Conservation (phyloP, 371 early-diverging fungal species). For the Mucor piriformis region DNA sequence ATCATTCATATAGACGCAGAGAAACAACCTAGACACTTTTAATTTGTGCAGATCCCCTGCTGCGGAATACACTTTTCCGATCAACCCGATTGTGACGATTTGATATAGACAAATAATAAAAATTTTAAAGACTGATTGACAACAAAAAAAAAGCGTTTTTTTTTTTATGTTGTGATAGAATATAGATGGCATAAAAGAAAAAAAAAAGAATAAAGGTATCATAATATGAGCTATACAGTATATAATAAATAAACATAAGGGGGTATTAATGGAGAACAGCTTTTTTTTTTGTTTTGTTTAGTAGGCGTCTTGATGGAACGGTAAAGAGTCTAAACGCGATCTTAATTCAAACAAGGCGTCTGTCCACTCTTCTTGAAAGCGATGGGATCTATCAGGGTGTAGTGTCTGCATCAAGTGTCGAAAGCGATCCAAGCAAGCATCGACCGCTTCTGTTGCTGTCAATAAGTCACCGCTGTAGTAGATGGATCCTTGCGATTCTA, state of each 20-base stretch:
- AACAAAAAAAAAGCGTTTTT: neutral
- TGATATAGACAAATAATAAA: neutral
- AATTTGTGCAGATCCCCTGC: neutral
- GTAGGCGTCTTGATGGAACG: neutral
- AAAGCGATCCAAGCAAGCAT: slow-evolving; percentile 23
- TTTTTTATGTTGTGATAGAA: neutral
- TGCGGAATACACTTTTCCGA: neutral
- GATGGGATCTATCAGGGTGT: slow-evolving; percentile 13
- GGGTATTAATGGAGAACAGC: too few relatives aligned
- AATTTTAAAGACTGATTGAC: neutral
- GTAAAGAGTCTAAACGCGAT: slow-evolving; percentile 24
- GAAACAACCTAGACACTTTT: slow-evolving; percentile 27
- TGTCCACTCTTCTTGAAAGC: slow-evolving; percentile 31
- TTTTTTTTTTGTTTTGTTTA: too few relatives aligned
- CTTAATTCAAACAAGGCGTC: slow-evolving; percentile 26
- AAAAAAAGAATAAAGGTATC: neutral
- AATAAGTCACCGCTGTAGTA: slow-evolving; percentile 32
- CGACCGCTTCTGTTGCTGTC: slow-evolving; percentile 24
- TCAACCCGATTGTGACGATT: too few relatives aligned
- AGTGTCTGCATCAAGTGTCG: slow-evolving; percentile 21
- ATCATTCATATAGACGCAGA: slow-evolving; percentile 39
- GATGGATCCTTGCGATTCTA: slow-evolving; percentile 36
- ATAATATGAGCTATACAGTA: too few relatives aligned
- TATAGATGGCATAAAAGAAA: neutral
- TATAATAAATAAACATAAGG: too few relatives aligned